Evolutionary conservation across 2,329 filamentous ascomycete genomes (phyloP), one percentile per base, ranked within the genome.

Genomic region (Penicillium sclerotigenum): DNA sequence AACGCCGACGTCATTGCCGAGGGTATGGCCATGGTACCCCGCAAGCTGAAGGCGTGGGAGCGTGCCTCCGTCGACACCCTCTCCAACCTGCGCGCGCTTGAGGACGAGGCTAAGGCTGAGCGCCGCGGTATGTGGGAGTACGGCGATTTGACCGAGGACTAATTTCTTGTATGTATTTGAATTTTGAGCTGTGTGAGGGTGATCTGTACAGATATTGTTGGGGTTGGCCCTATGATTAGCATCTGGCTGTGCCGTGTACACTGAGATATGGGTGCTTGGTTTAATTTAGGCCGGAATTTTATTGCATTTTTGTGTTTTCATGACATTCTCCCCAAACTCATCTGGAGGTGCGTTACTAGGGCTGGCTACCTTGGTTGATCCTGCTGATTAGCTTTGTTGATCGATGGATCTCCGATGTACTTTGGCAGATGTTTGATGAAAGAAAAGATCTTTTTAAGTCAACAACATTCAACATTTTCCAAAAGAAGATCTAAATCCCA

Each of bases 91-190:
- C 87, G 84, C 69, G 83, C 88, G 73, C 83, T 88, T 49, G 88
- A 96, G 79, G 80, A 82, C 34, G 81, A 87, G 73, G 93, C 93
- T 5, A 96, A 95, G 83, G 80, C 83, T 53, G 86, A 87, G 55
- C 85, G 91, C 60, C 81, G 86, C 63, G 94, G 94, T 41, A 94
- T 96, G 83, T 99, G 93, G 92, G 94, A 99, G 82, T 99, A 97
- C 75, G 94, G 94, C 65, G 94, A 97, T 73, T 82, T 96, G 70
- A 96, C 91, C 14, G 92, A 96, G 79, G 91, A 96, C 70, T 91
- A 85, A 53, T 46, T 41, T 46, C 20, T 16, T 56, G 46, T 54
- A 47, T 37, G 37, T 60, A 46, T 54, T 53, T 50, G 8, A 52
- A 33, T 42, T 47, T 53, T 37, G 38, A 31, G 33, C 57, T 55